Base-by-base conservation (phyloP, 495 filamentous ascomycete genomes). In the Xylaria nigripes region DNA sequence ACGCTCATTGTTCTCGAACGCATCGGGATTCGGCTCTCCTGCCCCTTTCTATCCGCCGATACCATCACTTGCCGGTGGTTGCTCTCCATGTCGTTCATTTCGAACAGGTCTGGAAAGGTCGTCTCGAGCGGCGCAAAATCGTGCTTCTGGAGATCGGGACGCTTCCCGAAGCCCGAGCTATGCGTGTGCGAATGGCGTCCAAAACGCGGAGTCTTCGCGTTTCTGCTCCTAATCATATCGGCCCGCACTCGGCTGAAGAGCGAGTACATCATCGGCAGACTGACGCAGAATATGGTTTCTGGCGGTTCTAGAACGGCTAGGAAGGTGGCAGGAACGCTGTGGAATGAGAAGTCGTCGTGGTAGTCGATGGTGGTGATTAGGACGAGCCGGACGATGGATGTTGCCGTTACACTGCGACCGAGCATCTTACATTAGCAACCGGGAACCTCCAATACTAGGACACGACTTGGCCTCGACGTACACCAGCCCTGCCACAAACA, bases 321-420 rank as follows among this genome's bases (percentile, higher is more conserved):
- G 27, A 56, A 56, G 1, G 53, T 56, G 1, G 53, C 25, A 0
- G 46, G 32, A 3, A 56, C 53, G 16, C 53, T 56, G 13, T 49
- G 47, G 18, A 44, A 56, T 24, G 53, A 56, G 46, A 56, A 56
- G 27, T 56, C 53, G 30, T 50, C 8, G 46, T 56, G 45, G 15
- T 56, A 56, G 29, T 56, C 45, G 38, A 56, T 56, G 27, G 45
- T 56, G 27, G 40, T 25, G 19, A 49, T 56, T 8, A 50, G 50
- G 10, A 24, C 53, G 3, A 56, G 46, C 48, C 53, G 53, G 29
- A 56, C 40, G 13, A 56, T 23, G 1, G 53, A 56, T 4, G 47
- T 40, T 27, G 40, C 46, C 2, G 53, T 56, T 2, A 56, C 53
- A 18, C 53, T 56, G 22, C 27, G 6, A 36, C 22, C 32, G 24